phyloP scores from a whole-genome alignment of 768 basidiomycete species.

The Coprinopsis sp. region DNA sequence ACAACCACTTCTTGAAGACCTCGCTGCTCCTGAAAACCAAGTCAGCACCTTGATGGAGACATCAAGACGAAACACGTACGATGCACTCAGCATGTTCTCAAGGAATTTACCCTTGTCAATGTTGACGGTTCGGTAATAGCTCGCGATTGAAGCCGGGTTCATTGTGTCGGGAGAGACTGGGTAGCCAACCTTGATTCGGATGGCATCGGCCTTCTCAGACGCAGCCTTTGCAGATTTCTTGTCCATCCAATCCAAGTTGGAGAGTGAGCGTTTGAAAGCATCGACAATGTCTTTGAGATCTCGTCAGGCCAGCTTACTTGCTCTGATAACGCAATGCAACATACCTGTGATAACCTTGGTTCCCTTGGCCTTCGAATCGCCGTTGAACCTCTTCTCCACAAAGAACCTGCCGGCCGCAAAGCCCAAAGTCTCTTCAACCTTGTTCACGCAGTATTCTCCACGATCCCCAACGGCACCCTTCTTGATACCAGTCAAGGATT shows the following conservation, averaged over 20 bases:
- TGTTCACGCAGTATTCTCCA: conserved; percentile 73
- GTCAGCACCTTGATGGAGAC: background rate
- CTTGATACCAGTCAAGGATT: conserved; percentile 78
- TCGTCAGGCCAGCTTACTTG: conserved; percentile 1
- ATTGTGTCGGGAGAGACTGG: conserved; percentile 82
- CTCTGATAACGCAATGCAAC: background rate
- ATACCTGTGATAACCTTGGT: conserved; percentile 77
- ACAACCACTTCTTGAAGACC: conserved; percentile 65
- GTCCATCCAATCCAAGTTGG: conserved; percentile 89
- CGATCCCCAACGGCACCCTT: conserved; percentile 82
- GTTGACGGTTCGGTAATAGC: conserved; percentile 70
- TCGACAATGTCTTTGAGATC: conserved; percentile 60
- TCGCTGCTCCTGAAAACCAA: conserved; percentile 44
- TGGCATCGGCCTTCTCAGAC: conserved; percentile 78
- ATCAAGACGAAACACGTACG: conserved; percentile 29
- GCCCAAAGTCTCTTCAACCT: conserved; percentile 73
- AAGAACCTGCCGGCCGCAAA: conserved; percentile 88
- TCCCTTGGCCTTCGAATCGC: conserved; percentile 74
- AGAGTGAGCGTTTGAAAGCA: conserved; percentile 76
- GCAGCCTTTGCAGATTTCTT: conserved; percentile 74
- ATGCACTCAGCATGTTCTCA: conserved; percentile 69
- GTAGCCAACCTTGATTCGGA: conserved; percentile 91
- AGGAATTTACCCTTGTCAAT: conserved; percentile 73
- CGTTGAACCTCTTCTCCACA: conserved; percentile 77
- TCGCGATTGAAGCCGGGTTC: conserved; percentile 59